Base-by-base conservation (phyloP, 2,329 filamentous ascomycete species). In the Sarocladium strictum region DNA sequence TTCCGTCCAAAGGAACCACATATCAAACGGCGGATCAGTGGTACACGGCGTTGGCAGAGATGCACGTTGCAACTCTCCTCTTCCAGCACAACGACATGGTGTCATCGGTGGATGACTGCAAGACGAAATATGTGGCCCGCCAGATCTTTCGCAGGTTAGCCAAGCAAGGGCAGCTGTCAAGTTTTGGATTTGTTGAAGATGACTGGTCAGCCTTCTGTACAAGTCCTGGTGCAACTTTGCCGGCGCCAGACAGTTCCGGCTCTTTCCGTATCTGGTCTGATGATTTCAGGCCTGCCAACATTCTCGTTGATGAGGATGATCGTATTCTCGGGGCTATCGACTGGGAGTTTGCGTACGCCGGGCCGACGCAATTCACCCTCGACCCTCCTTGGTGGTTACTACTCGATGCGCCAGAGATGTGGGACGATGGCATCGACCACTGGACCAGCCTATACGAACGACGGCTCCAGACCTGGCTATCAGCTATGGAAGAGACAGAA, bases 101-200 rank as follows among this genome's bases (percentile, higher is more conserved):
- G 2, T 53, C 56, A 0, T 62, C 65, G 2, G 70, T 66, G 23
- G 68, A 71, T 14, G 73, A 77, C 55, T 71, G 66, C 49, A 64
- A 69, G 3, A 70, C 69, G 24, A 76, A 76, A 55, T 75, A 74
- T 53, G 65, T 74, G 2, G 67, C 71, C 3, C 71, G 71, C 3
- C 66, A 71, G 23, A 58, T 76, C 0, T 75, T 76, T 56, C 70
- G 68, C 4, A 67, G 59, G 40, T 54, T 72, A 3, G 66, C 65
- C 4, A 60, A 58, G 51, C 38, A 64, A 55, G 64, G 63, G 1
- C 56, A 56, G 3, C 58, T 66, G 0, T 66, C 64, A 3, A 54
- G 33, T 1, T 66, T 69, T 49, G 62, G 66, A 1, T 68, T 68
- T 43, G 15, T 10, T 4, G 41, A 54, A 11, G 23, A 49, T 21